Conservation (phyloP, 176 grass and related monocot species). For the Cocos nucifera region DNA sequence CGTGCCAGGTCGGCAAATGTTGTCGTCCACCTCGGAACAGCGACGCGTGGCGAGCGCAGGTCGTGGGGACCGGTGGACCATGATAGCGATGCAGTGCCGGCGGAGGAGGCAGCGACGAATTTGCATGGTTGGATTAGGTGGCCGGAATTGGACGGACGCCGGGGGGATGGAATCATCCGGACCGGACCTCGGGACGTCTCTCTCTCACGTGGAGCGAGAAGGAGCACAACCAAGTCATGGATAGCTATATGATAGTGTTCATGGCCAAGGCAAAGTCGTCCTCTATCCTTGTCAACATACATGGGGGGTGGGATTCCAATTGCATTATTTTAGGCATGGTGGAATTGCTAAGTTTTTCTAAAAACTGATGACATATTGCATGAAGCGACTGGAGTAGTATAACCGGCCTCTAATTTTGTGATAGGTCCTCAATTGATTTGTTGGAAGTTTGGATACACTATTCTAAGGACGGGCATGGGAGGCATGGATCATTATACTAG, state of each 20-base stretch:
- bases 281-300: too few relatives aligned
- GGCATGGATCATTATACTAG: background rate
- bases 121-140: background rate
- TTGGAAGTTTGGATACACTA: background rate
- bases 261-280: too few relatives aligned
- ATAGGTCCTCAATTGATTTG: background rate
- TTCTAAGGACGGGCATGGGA: background rate
- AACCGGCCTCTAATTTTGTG: background rate
- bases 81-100: constrained; percentile 9
- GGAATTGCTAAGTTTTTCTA: too few relatives aligned
- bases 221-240: too few relatives aligned
- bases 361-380: too few relatives aligned
- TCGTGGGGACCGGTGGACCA: constrained; percentile 21
- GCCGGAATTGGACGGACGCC: constrained; percentile 1
- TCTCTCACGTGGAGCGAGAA: too few relatives aligned
- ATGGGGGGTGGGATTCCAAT: too few relatives aligned
- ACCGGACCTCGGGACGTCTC: too few relatives aligned
- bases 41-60: background rate
- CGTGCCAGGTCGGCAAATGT: constrained; percentile 18
- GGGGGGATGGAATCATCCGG: background rate
- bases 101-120: background rate
- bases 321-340: too few relatives aligned
- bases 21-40: constrained; percentile 6
- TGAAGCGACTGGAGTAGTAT: too few relatives aligned
- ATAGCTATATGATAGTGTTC: too few relatives aligned